A percentile compares a stretch with the other conserved stretches of the same genome.
Evolutionary conservation across 306 rosid species (phyloP).

Genomic region (Vicia villosa): DNA sequence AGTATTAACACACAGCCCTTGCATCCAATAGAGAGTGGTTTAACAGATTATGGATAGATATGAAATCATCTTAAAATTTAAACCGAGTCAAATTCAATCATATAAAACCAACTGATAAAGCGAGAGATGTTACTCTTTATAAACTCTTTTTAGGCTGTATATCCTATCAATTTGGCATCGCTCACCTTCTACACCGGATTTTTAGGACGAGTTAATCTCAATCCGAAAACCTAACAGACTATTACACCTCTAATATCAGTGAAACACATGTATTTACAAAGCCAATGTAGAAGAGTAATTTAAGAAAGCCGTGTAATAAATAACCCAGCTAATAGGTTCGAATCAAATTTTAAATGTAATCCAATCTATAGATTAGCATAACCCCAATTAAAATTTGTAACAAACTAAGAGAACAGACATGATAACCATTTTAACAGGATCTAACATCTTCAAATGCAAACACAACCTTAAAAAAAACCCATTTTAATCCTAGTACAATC

Average conservation of each 20-base stretch:
- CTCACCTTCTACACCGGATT: background rate
- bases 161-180: background rate
- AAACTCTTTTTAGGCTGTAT: background rate
- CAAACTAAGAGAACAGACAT: constrained; percentile 8
- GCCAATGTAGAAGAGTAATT: background rate
- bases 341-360: constrained; percentile 2
- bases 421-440: constrained; percentile 6
- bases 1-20: background rate
- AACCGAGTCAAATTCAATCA: background rate
- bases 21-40: background rate
- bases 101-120: background rate
- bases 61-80: background rate
- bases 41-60: background rate
- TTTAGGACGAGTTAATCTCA: background rate
- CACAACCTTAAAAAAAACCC: background rate
- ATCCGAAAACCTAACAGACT: background rate
- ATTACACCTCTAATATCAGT: background rate
- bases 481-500: background rate
- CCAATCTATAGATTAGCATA: background rate
- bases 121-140: background rate
- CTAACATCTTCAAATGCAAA: background rate
- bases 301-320: background rate
- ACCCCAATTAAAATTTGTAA: constrained; percentile 5
- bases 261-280: background rate
- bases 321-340: constrained; percentile 6